These are phyloP conservation scores for Phytophthora parvispora DNA, from an alignment of 352 stramenopile species.

Conservation along the genomic window DNA sequence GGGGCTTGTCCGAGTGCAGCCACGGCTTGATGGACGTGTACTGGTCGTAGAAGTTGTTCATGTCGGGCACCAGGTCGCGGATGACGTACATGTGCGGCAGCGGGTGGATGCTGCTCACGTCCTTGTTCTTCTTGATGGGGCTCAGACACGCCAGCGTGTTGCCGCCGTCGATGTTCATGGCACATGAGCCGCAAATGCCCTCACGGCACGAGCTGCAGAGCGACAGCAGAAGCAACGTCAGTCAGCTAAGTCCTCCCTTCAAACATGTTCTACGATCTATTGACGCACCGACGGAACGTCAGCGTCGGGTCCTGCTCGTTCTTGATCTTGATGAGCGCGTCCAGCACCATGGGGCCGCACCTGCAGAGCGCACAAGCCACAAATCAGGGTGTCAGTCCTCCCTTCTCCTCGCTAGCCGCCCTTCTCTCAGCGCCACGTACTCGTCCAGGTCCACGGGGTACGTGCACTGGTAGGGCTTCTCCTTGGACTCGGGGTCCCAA, in stretches of 20 bases:
- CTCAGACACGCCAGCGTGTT: conserved; percentile 99
- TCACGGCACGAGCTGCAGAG: conserved; percentile 96
- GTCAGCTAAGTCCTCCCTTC: background rate
- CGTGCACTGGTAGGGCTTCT: conserved; percentile 96
- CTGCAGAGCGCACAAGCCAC: conserved; percentile 40
- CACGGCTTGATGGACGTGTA: conserved; percentile 99
- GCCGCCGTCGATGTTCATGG: conserved; percentile 99
- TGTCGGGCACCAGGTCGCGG: conserved; percentile 99
- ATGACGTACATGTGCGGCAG: conserved; percentile 99
- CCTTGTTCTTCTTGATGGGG: conserved; percentile 96
- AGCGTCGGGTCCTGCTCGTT: conserved; percentile 99
- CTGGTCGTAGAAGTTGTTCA: conserved; percentile 99
- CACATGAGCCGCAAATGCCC: conserved; percentile 99
- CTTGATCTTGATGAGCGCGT: conserved; percentile 99
- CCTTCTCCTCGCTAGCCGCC: background rate
- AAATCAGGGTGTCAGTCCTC: background rate
- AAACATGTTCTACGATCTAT: background rate
- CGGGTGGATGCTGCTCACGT: conserved; percentile 98
- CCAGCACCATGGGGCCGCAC: conserved; percentile 99
- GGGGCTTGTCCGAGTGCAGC: conserved; percentile 96
- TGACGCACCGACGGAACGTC: conserved; percentile 95
- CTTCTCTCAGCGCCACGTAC: conserved; percentile 62
- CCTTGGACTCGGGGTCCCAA: conserved; percentile 97
- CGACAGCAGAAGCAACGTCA: conserved; percentile 2
- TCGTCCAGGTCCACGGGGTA: conserved; percentile 99